These are phyloP conservation scores for Pulveroboletus ravenelii DNA, from an alignment of 768 basidiomycete species.

Conservation along the genomic window DNA sequence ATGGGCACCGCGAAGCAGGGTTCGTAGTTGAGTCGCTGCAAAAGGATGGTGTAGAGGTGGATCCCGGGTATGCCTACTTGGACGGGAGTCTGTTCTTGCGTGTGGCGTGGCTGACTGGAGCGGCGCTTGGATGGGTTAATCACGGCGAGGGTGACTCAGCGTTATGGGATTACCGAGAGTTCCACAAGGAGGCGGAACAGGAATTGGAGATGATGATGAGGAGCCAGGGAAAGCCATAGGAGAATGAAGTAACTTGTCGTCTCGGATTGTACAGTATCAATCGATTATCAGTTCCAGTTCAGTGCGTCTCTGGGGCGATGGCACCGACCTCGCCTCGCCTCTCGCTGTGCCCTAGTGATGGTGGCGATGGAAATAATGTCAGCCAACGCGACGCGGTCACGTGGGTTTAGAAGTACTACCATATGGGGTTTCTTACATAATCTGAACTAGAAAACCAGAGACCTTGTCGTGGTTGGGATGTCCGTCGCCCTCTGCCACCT, in stretches of 20 bases:
- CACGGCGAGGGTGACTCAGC: slow-evolving; percentile 33
- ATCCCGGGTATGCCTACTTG: slow-evolving; percentile 43
- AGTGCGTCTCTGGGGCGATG: no score
- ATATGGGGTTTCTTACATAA: slow-evolving; percentile 24
- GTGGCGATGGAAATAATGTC: neutral
- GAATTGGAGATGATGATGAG: slow-evolving; percentile 20
- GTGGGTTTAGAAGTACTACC: slow-evolving; percentile 11
- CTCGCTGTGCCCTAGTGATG: neutral
- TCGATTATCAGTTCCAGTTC: neutral
- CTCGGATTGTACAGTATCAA: neutral
- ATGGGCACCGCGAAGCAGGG: slow-evolving; percentile 37
- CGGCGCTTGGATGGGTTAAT: slow-evolving; percentile 38
- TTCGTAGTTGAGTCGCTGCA: slow-evolving; percentile 27
- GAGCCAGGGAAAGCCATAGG: slow-evolving; percentile 15
- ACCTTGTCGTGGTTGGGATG: no score
- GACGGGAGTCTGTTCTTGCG: slow-evolving; percentile 66
- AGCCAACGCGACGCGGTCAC: slow-evolving; percentile 27
- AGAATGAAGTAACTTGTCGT: neutral
- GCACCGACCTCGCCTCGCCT: no score
- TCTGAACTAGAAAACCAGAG: slow-evolving; percentile 9
- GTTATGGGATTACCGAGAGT: slow-evolving; percentile 28
- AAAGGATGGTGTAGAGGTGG: slow-evolving; percentile 29
- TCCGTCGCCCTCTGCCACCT: slow-evolving; percentile 18
- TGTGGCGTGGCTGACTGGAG: slow-evolving; percentile 47
- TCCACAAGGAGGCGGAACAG: slow-evolving; percentile 24